Evolutionary conservation across 2,329 filamentous ascomycete genomes (phyloP), one percentile per base, ranked within the genome.

Genomic region (Fusarium odoratissimum): DNA sequence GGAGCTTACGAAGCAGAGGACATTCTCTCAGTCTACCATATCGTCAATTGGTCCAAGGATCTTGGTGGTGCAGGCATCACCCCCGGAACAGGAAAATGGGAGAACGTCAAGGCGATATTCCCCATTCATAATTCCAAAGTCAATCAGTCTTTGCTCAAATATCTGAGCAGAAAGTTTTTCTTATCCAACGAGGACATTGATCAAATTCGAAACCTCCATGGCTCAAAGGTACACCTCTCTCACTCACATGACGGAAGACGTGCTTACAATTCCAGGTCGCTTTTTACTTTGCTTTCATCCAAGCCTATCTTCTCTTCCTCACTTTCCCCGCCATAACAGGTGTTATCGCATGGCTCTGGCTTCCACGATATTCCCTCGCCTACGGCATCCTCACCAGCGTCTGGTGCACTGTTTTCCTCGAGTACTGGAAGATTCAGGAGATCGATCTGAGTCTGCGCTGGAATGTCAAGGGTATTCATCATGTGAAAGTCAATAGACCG

Each of bases 271-370:
- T 0, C 0, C 19, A 90, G 87, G 89, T 94, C 59, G 93, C 91
- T 6, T 95, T 93, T 77, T 95, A 95, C 81, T 95, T 94, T 78
- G 92, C 92, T n/a, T 95, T 95, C 75, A 91, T 93, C 30, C 92
- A 95, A 76, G 90, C 88, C 19, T 95, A 95, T 78, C 91, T 93
- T 65, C 83, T 88, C 40, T 94, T 94, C 76, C 84, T 95, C 23
- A 82, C 90, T 7, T 91, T 93, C 59, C 92, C 92, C 0, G 91
- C 93, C 12, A 84, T 85, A 5, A 90, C 92, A 33, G 93, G 93
- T 2, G 80, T 91, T n/a, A 80, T 89, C 3, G 88, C 91, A 19
- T 95, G 92, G 91, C 80, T 90, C 4, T 87, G 92, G 65, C 83
- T 93, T 0, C 90, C 92, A 14, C 87, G 89, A 33, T 95, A 93